phyloP scores from a whole-genome alignment of 352 stramenopile genomes.

The Stephanocyclus meneghinianus region DNA sequence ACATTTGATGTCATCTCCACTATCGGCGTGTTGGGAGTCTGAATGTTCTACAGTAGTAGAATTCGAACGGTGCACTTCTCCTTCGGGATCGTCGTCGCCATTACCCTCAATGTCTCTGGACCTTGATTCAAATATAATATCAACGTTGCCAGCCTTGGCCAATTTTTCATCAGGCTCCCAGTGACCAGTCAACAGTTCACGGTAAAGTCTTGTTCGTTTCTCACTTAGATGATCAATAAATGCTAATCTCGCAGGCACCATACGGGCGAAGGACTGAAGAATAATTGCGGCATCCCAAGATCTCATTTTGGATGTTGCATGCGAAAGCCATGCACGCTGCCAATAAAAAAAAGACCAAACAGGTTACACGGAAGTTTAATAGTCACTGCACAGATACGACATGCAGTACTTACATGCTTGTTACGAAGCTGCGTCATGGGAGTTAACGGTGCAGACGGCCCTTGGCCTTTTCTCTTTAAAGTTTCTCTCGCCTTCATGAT shows the following conservation, averaged over 20 bases:
- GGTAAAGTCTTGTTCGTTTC: conserved; percentile 3
- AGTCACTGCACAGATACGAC: too few species aligned
- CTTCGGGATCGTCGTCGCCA: not conserved
- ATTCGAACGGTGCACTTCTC: not conserved
- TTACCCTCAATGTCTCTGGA: not conserved
- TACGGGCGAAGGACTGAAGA: conserved; percentile 14
- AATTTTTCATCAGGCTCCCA: not conserved
- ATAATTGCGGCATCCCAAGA: conserved; percentile 17
- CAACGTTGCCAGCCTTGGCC: not conserved
- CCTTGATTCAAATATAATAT: conserved; percentile 1
- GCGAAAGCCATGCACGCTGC: conserved; percentile 11
- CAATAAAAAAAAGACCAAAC: too few species aligned
- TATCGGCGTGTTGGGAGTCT: not conserved
- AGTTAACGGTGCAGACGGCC: not conserved
- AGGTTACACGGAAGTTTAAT: too few species aligned
- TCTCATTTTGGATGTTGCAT: conserved; percentile 1
- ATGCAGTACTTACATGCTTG: not conserved
- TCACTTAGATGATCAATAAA: conserved; percentile 16
- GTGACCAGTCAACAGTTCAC: not conserved
- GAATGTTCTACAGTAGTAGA: conserved; percentile 4
- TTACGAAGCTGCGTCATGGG: not conserved
- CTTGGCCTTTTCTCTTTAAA: not conserved
- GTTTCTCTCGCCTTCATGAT: conserved; percentile 2
- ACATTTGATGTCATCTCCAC: not conserved
- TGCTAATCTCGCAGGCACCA: not conserved